Evolutionary conservation across 192 early-diverging fungal species (phyloP).

Genomic region (Mortierella claussenii): DNA sequence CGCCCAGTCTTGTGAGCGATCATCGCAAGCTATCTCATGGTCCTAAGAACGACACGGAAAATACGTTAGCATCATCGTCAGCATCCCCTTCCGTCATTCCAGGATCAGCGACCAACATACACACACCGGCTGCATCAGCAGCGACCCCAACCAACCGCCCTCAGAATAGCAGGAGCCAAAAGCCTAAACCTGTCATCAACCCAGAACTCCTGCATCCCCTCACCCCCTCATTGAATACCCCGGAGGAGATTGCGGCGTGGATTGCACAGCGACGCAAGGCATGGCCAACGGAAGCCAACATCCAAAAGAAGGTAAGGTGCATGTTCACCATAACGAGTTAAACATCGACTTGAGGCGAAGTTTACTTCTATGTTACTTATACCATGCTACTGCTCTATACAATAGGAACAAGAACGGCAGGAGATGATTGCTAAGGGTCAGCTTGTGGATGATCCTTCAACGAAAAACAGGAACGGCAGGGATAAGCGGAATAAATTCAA

Average conservation of each 20-base stretch:
- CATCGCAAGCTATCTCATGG: slow-evolving; percentile 38
- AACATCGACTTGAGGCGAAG: too few relatives aligned
- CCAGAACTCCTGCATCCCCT: slow-evolving; percentile 24
- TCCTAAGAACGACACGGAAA: slow-evolving; percentile 3
- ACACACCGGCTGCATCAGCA: background rate
- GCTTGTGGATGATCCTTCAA: slow-evolving; percentile 22
- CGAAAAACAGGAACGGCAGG: background rate
- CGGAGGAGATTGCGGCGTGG: slow-evolving; percentile 49
- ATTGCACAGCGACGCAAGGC: slow-evolving; percentile 40
- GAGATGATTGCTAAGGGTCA: slow-evolving; percentile 52
- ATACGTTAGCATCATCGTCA: background rate
- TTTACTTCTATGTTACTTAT: background rate
- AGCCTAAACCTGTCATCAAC: slow-evolving; percentile 7
- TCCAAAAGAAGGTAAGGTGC: slow-evolving; percentile 33
- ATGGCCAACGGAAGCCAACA: slow-evolving; percentile 47
- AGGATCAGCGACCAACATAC: background rate
- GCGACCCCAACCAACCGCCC: background rate
- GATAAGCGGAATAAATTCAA: slow-evolving; percentile 22
- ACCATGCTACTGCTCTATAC: background rate
- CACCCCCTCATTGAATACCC: slow-evolving; percentile 36
- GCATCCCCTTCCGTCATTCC: background rate
- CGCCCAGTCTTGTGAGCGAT: slow-evolving; percentile 43
- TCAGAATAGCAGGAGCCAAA: slow-evolving; percentile 5
- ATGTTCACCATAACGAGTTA: too few relatives aligned
- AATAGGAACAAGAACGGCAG: slow-evolving; percentile 40